These are phyloP conservation scores for Zangia roseola DNA, from an alignment of 768 basidiomycete genomes.

Conservation along the genomic window DNA sequence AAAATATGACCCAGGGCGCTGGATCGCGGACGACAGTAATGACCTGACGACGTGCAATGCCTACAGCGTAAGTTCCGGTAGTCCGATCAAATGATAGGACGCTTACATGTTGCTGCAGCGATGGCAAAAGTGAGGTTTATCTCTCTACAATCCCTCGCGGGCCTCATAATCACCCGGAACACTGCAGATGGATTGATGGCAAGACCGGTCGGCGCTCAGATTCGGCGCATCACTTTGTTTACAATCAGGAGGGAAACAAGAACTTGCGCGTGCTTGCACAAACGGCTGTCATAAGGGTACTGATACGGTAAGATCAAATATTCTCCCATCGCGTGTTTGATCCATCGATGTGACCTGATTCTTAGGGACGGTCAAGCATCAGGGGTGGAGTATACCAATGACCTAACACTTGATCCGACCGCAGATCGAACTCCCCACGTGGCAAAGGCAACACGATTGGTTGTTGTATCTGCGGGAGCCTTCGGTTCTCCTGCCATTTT, in stretches of 20 bases:
- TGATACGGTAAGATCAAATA: conserved; percentile 43
- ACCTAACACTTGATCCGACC: conserved; percentile 18
- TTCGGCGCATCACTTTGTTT: conserved; percentile 50
- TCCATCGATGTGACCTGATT: background rate
- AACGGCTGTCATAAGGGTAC: conserved; percentile 45
- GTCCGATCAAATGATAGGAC: background rate
- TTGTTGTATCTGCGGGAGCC: conserved; percentile 51
- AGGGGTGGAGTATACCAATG: conserved; percentile 52
- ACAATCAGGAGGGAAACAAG: conserved; percentile 42
- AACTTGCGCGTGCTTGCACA: conserved; percentile 43
- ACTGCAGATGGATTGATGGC: conserved; percentile 50
- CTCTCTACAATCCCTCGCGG: background rate
- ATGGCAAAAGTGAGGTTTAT: conserved; percentile 48
- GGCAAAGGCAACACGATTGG: conserved; percentile 41
- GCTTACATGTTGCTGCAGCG: conserved; percentile 31
- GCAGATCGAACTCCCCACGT: conserved; percentile 22
- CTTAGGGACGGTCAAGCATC: conserved; percentile 34
- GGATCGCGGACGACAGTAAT: conserved; percentile 45
- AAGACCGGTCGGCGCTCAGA: conserved; percentile 57
- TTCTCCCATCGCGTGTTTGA: background rate
- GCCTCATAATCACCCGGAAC: background rate
- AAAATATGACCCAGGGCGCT: conserved; percentile 47
- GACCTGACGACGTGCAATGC: conserved; percentile 40
- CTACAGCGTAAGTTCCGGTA: conserved; percentile 44
- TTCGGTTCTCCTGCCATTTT: conserved; percentile 58